Evolutionary conservation across 768 basidiomycete species (phyloP).

Genomic region (Phylloporus arenicola): DNA sequence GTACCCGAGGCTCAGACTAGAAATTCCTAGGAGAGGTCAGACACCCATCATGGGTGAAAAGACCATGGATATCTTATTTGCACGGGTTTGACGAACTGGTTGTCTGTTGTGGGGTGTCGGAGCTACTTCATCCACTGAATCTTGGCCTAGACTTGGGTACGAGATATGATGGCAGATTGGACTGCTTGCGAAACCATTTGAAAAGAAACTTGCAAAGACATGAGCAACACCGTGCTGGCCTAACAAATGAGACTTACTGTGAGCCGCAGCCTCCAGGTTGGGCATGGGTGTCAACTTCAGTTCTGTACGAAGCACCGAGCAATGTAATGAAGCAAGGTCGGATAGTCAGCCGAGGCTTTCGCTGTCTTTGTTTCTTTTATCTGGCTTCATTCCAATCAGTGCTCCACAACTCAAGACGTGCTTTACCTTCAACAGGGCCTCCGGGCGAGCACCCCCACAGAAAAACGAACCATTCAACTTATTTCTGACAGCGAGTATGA

Average conservation of each 20-base stretch:
- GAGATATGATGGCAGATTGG: slow-evolving; percentile 49
- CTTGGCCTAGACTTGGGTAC: slow-evolving; percentile 54
- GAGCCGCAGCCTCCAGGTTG: slow-evolving; percentile 75
- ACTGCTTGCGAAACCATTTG: slow-evolving; percentile 58
- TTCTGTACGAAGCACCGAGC: slow-evolving; percentile 66
- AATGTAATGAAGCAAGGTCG: slow-evolving; percentile 87
- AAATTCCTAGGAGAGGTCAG: slow-evolving; percentile 23
- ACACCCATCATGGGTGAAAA: neutral
- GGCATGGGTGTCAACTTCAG: slow-evolving; percentile 59
- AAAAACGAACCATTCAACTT: slow-evolving; percentile 76
- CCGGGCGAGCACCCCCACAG: slow-evolving; percentile 73
- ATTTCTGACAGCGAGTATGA: slow-evolving; percentile 75
- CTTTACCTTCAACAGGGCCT: slow-evolving; percentile 71
- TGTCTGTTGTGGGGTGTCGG: slow-evolving; percentile 34
- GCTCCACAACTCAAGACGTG: neutral
- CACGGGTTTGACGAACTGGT: slow-evolving; percentile 68
- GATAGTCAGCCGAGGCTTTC: slow-evolving; percentile 64
- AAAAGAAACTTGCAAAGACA: slow-evolving; percentile 57
- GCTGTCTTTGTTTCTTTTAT: too few relatives aligned
- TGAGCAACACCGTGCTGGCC: neutral
- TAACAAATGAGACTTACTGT: slow-evolving; percentile 41
- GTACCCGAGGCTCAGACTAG: slow-evolving; percentile 38
- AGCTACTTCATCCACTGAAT: slow-evolving; percentile 38
- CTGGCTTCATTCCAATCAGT: slow-evolving; percentile 63
- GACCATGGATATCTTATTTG: slow-evolving; percentile 37